These are phyloP conservation scores for Ustilago tritici DNA, from an alignment of 1,284 basidiomycete species.

Conservation along the genomic window DNA sequence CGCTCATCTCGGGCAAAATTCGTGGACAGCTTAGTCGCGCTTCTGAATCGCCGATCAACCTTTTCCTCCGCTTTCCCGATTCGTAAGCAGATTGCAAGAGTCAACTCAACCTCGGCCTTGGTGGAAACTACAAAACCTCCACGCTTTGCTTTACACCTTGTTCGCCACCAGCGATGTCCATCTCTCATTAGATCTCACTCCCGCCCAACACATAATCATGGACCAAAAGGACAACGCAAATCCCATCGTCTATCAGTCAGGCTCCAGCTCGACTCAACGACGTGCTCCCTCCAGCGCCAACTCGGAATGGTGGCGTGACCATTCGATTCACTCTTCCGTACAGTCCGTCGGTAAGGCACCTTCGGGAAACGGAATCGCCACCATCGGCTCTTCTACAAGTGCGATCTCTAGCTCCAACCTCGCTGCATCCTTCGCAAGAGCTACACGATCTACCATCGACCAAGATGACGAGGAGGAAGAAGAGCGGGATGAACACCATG, in stretches of 20 bases:
- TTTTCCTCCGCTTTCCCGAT: background rate
- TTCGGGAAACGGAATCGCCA: constrained; percentile 9
- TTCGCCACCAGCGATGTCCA: background rate
- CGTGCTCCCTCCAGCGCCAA: constrained; percentile 37
- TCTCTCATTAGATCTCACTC: background rate
- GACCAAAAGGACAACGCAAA: constrained; percentile 70
- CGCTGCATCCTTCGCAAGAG: constrained; percentile 72
- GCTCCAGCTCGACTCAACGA: constrained; percentile 62
- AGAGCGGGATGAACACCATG: background rate
- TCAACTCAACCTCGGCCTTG: background rate
- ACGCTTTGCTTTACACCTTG: background rate
- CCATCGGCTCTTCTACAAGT: constrained; percentile 1
- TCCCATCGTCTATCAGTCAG: constrained; percentile 68
- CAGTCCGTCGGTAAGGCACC: constrained; percentile 13
- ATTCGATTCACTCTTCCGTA: constrained; percentile 44
- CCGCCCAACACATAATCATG: constrained; percentile 18
- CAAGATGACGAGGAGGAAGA: constrained; percentile 60
- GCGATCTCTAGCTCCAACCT: constrained; percentile 61
- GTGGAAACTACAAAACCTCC: background rate
- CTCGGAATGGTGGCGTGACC: constrained; percentile 65
- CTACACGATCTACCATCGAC: constrained; percentile 35
- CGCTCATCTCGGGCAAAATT: too few relatives aligned
- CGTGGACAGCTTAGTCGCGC: too few relatives aligned
- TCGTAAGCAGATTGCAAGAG: background rate
- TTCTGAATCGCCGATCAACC: background rate